Conservation (phyloP, 352 stramenopile genomes). For the Aphanomyces euteiches region DNA sequence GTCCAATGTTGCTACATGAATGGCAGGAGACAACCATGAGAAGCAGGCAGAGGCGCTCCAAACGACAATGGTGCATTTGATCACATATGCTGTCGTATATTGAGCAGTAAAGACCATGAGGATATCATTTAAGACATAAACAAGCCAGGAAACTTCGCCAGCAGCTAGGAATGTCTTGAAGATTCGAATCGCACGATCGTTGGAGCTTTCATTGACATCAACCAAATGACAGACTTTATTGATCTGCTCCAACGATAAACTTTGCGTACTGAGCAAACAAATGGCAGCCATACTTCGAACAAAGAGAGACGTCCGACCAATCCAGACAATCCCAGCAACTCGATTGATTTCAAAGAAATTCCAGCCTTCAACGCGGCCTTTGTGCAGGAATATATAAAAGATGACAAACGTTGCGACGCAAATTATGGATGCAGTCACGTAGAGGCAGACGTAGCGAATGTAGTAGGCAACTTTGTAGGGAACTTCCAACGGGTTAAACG, state of each 20-base stretch:
- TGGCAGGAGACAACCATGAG: not conserved
- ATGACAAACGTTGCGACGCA: not conserved
- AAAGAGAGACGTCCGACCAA: conserved; percentile 12
- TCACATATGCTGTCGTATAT: conserved; percentile 4
- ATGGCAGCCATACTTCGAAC: not conserved
- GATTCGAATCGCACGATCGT: not conserved
- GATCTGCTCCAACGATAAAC: not conserved
- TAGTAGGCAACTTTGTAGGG: not conserved
- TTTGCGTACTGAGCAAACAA: not conserved
- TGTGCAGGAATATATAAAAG: not conserved
- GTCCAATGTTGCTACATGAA: not conserved
- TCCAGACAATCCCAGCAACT: conserved; percentile 17
- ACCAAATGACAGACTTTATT: not conserved
- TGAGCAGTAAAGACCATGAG: conserved; percentile 20
- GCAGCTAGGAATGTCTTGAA: conserved; percentile 19
- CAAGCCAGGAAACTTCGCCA: conserved; percentile 18
- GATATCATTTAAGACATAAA: conserved; percentile 7
- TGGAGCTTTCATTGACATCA: not conserved
- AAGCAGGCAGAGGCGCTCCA: not conserved
- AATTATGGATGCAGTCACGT: not conserved
- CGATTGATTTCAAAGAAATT: conserved; percentile 28
- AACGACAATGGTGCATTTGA: not conserved
- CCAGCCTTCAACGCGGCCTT: conserved; percentile 5
- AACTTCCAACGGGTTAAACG: conserved; percentile 10
- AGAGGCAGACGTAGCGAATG: not conserved